Base-by-base conservation (phyloP, 148 eudicot genomes). In the Dianthus caryophyllus region DNA sequence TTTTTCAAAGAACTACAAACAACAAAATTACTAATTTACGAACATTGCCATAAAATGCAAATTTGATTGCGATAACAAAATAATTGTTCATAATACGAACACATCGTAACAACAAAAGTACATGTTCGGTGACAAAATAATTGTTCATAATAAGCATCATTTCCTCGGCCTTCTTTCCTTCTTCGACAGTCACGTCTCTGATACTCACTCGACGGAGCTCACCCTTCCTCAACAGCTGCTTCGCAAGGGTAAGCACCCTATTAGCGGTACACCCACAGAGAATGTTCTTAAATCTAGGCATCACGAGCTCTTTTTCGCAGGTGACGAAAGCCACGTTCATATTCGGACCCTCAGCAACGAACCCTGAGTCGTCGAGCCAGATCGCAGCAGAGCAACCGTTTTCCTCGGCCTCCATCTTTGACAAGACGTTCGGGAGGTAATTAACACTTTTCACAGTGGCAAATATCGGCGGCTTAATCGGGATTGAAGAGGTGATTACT, bases 101-200 rank as follows among this genome's bases (percentile, higher is more conserved):
- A n/a, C n/a, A n/a, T n/a, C n/a, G n/a, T n/a, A n/a, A n/a, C n/a
- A n/a, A n/a, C n/a, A n/a, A n/a, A n/a, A n/a, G n/a, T n/a, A n/a
- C n/a, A n/a, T n/a, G n/a, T n/a, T n/a, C n/a, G n/a, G n/a, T n/a
- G n/a, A n/a, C n/a, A n/a, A n/a, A n/a, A n/a, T n/a, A n/a, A n/a
- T n/a, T n/a, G n/a, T n/a, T n/a, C n/a, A n/a, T n/a, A n/a, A 91
- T 76, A 56, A 91, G 90, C 97, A 91, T 87, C 93, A 91, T 91
- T 69, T 91, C 97, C 31, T 78, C 82, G 0, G 97, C 86, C 12
- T 48, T 64, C 77, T 88, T 91, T 41, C 96, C 97, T 82, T 91
- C 93, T 67, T 86, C 84, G 30, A 84, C 84, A 11, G 81, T 81
- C 67, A 91, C 81, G 57, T 87, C 75, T 36, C 81, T 75, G 18